These are phyloP conservation scores for Plectranthus barbatus DNA, from an alignment of 257 asterid species.

Conservation along the genomic window DNA sequence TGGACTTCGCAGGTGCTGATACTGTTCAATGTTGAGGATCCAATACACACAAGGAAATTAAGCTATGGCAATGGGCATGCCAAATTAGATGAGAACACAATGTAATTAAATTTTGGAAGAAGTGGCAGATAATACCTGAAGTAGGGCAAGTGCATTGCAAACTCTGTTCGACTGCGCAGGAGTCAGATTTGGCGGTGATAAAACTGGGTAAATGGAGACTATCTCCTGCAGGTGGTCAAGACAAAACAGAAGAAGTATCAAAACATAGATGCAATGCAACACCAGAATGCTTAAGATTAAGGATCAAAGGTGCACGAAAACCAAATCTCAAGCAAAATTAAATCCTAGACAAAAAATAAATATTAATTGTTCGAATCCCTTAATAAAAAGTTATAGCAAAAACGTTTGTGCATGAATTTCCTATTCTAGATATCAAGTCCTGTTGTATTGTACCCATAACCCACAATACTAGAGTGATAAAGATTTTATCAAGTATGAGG, in stretches of 20 bases:
- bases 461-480: background rate
- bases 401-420: background rate
- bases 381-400: background rate
- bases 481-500: background rate
- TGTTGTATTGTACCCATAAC: background rate
- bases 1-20: background rate
- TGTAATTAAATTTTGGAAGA: background rate
- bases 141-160: conserved; percentile 97
- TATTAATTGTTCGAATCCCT: background rate
- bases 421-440: conserved; percentile 1
- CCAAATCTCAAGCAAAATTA: background rate
- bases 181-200: conserved; percentile 90
- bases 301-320: conserved; percentile 2
- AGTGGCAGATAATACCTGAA: conserved; percentile 51
- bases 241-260: background rate
- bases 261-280: background rate
- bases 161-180: conserved; percentile 90
- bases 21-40: background rate
- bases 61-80: background rate
- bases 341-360: background rate
- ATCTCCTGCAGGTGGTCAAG: conserved; percentile 59
- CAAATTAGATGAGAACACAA: background rate
- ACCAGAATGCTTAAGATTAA: background rate
- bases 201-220: conserved; percentile 86
- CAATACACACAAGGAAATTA: background rate